A percentile compares a stretch with the other conserved stretches of the same genome.
Conservation (phyloP, 345 rosid species). For the Melastoma malabathricum region DNA sequence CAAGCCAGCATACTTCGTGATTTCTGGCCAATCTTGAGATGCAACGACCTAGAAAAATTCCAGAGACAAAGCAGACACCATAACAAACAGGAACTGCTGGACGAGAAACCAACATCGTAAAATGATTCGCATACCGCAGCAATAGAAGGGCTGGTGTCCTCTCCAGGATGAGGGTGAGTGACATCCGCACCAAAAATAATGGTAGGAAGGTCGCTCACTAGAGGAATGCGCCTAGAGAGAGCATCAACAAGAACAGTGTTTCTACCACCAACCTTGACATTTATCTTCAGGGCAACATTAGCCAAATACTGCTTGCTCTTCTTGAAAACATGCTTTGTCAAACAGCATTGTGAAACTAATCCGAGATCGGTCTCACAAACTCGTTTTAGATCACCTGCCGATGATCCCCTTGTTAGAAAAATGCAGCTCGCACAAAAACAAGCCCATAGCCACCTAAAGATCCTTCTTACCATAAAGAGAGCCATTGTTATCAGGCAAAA, state of each 20-base stretch:
- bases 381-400: constrained; percentile 84
- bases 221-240: constrained; percentile 75
- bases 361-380: constrained; percentile 99
- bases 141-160: constrained; percentile 98
- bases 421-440: background rate
- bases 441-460: background rate
- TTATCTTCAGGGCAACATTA: constrained; percentile 86
- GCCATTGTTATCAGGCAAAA: constrained; percentile 94
- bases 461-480: constrained; percentile 74
- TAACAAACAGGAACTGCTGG: background rate
- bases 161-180: constrained; percentile 99
- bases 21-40: constrained; percentile 99
- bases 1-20: constrained; percentile 94
- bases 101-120: background rate
- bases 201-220: constrained; percentile 88
- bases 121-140: constrained; percentile 58
- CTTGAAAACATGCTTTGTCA: constrained; percentile 76
- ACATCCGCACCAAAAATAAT: constrained; percentile 99
- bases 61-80: background rate
- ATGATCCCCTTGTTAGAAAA: background rate
- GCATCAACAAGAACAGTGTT: constrained; percentile 97
- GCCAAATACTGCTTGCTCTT: constrained; percentile 90
- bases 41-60: constrained; percentile 64
- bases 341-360: constrained; percentile 90
- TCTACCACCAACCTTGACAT: constrained; percentile 98